Evolutionary conservation across 2,329 filamentous ascomycete species (phyloP), one percentile per base, ranked within the genome.

Genomic region (Claviceps sp.): DNA sequence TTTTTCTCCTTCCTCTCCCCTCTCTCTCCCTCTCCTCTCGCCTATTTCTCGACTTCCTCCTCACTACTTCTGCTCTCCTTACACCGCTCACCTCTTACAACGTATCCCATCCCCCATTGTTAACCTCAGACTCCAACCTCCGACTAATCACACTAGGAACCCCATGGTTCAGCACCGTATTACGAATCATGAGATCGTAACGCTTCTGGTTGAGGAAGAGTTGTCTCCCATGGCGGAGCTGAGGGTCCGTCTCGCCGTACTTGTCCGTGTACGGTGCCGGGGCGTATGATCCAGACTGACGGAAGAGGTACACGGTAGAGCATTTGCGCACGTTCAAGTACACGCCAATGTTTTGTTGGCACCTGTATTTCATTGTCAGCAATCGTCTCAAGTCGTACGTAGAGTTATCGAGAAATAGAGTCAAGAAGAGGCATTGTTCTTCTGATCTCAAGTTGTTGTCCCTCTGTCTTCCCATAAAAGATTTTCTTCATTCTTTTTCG

Each of bases 281-380:
- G 57, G 85, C 84, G 73, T 86, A 98, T 26, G 86, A 89, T 41
- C 93, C 93, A 47, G 87, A 86, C 37, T 76, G 74, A 54, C 84
- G 81, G 69, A 95, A 89, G 52, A 95, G 73, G 67, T 95, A 95
- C 55, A 95, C 81, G 42, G 95, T 82, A 59, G 85, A 88, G 71
- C 94, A 97, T 72, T 97, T 97, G 59, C 93, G 86, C 60, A 98
- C 91, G 66, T 95, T 95, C 67, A 98, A 85, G 71, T 94, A 97
- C 38, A 96, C 73, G n/a, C 93, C 93, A 47, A 95, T 82, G 60
- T 89, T 89, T 56, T 83, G 81, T 63, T 93, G 89, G 67, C 91
- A 97, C 61, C 88, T 94, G 57, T 47, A 7, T 22, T 22, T 24
- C 14, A 4, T 24, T 16, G 34, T 50, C 17, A 53, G 47, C 43